These are phyloP conservation scores for Tuber melanosporum DNA, from an alignment of 495 filamentous ascomycete species.

Conservation along the genomic window DNA sequence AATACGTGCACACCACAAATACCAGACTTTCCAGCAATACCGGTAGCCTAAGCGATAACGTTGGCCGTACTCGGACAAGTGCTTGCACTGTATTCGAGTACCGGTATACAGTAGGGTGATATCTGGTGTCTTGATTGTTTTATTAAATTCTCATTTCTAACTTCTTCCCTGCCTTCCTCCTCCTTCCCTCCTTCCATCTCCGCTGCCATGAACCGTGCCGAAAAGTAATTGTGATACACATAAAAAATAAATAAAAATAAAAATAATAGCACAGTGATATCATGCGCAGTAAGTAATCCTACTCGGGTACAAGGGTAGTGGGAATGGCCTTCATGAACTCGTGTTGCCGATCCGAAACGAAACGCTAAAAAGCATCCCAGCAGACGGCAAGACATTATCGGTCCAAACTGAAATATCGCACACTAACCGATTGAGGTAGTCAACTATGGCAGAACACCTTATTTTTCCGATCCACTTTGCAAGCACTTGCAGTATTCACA, in stretches of 20 bases:
- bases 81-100: too few species aligned
- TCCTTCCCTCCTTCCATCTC: background rate
- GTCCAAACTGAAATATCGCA: slow-evolving; percentile 28
- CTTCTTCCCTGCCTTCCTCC: background rate
- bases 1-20: slow-evolving; percentile 11
- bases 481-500: background rate
- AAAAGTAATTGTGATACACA: slow-evolving; percentile 18
- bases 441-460: slow-evolving; percentile 13
- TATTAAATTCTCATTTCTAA: background rate
- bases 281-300: background rate
- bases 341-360: slow-evolving; percentile 30
- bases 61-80: slow-evolving; percentile 17
- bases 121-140: background rate
- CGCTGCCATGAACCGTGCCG: background rate
- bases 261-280: background rate
- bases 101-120: too few species aligned
- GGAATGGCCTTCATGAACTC: slow-evolving; percentile 20
- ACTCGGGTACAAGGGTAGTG: background rate
- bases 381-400: slow-evolving; percentile 26
- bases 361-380: slow-evolving; percentile 25
- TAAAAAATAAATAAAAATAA: background rate
- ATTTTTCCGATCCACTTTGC: slow-evolving; percentile 9
- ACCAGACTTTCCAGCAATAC: slow-evolving; percentile 4
- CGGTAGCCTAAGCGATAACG: slow-evolving; percentile 11
- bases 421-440: slow-evolving; percentile 18